Evolutionary conservation across 2,329 filamentous ascomycete genomes (phyloP), one percentile per base, ranked within the genome.

Genomic region (Colletotrichum sp.): DNA sequence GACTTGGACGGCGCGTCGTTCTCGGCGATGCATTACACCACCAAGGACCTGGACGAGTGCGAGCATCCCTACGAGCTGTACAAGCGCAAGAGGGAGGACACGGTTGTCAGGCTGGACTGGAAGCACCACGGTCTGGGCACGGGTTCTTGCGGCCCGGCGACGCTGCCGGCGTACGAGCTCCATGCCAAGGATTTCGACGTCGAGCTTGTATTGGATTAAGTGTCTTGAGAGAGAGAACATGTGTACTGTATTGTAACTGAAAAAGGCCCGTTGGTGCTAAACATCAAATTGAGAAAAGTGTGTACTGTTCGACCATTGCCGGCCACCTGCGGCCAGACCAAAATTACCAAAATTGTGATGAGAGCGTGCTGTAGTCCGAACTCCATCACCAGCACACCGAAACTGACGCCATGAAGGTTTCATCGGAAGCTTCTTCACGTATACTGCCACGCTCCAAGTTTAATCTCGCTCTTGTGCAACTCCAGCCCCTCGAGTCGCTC

Each of bases 51-150:
- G 18, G 89, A 91, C 55, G 84, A 85, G 70, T 88, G 88, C 21
- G 85, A 83, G 58, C 93, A 95, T 81, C 92, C 92, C 13, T 88
- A 90, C 80, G 91, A 94, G 84, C 81, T 94, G 78, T 82, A 85
- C 76, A 86, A 86, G 81, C 83, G 85, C 24, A 85, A 81, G 80
- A 82, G 85, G 72, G 84, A 90, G 16, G 88, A 92, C 77, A 88
- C 90, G 48, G 82, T 93, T 34, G 84, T 93, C 3, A 85, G 91
- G 71, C 79, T 94, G 72, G 92, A 94, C 82, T 91, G 88, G 85
- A 86, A 84, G 77, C 91, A 93, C 82, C 91, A 93, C 80, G 92
- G 92, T 0, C 78, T 93, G 36, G 92, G 92, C 0, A 92, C 90
- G 12, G 92, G 88, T 8, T 91, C 89, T 66, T 93, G 92, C 82